These are phyloP conservation scores for Trametes maxima DNA, from an alignment of 768 basidiomycete genomes.

Conservation along the genomic window DNA sequence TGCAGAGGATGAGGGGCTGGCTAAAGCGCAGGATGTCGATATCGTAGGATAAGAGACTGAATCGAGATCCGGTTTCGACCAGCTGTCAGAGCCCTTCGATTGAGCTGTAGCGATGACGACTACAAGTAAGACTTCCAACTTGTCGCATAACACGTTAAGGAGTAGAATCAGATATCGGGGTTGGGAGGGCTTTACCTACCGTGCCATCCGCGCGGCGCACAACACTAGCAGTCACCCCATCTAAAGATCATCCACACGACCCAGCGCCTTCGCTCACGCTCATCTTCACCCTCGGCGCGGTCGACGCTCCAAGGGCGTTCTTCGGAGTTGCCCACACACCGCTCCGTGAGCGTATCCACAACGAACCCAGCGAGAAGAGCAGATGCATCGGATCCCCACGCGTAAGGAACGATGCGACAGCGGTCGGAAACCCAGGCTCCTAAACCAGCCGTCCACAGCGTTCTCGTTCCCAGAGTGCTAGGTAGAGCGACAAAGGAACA, in stretches of 20 bases:
- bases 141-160: neutral
- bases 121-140: too few relatives aligned
- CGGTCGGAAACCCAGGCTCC: conserved; percentile 44
- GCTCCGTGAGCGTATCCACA: conserved; percentile 50
- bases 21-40: conserved; percentile 19
- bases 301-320: conserved; percentile 55
- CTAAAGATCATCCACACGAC: conserved; percentile 59
- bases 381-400: conserved; percentile 62
- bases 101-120: neutral
- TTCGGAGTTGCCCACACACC: conserved; percentile 42
- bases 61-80: neutral
- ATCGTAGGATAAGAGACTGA: neutral
- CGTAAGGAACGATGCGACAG: conserved; percentile 59
- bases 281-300: conserved; percentile 58
- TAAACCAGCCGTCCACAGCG: too few relatives aligned
- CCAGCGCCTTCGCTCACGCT: conserved; percentile 70
- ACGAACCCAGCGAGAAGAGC: conserved; percentile 44
- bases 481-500: neutral
- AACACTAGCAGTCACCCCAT: conserved; percentile 15
- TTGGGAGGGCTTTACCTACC: neutral
- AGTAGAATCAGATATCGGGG: neutral
- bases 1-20: conserved; percentile 18
- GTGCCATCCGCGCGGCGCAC: neutral
- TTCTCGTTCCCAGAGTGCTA: too few relatives aligned
- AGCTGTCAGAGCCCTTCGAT: neutral